Evolutionary conservation across 768 basidiomycete species (phyloP).

Genomic region (Floccularia luteovirens): DNA sequence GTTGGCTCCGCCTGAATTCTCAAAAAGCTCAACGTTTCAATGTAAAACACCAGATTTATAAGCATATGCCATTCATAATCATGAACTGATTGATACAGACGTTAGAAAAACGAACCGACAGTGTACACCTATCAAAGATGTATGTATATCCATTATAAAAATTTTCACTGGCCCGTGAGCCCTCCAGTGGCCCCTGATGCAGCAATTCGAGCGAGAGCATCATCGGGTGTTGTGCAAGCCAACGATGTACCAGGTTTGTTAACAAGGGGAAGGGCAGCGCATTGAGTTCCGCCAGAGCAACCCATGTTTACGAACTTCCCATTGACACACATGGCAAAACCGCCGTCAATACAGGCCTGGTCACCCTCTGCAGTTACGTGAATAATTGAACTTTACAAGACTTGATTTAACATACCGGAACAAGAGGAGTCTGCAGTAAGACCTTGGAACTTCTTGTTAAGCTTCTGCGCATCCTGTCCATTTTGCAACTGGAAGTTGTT

Average conservation of each 20-base stretch:
- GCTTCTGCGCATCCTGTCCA: slow-evolving; percentile 40
- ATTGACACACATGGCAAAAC: slow-evolving; percentile 46
- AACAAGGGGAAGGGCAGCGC: slow-evolving; percentile 47
- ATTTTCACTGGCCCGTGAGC: slow-evolving; percentile 19
- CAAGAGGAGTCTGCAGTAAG: slow-evolving; percentile 41
- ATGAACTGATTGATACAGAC: not conserved
- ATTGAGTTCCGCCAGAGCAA: slow-evolving; percentile 29
- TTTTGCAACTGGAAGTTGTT: slow-evolving; percentile 31
- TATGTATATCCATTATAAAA: not conserved
- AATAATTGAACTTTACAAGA: not conserved
- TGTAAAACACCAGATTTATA: too few relatives aligned
- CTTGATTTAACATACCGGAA: slow-evolving; percentile 15
- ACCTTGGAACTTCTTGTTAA: slow-evolving; percentile 43
- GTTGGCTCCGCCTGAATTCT: too few relatives aligned
- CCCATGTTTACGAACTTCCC: slow-evolving; percentile 33
- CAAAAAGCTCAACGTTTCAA: too few relatives aligned
- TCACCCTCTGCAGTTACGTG: slow-evolving; percentile 30
- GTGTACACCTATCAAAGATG: not conserved
- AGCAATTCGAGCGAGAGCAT: slow-evolving; percentile 34
- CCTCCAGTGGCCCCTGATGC: slow-evolving; percentile 35
- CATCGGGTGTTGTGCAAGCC: slow-evolving; percentile 39
- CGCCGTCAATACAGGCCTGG: slow-evolving; percentile 33
- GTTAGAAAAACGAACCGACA: not conserved
- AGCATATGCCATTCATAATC: too few relatives aligned
- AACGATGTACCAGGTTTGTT: slow-evolving; percentile 45